Base-by-base conservation (phyloP, 805 yeast species). In the Wickerhamiella slavikovae region DNA sequence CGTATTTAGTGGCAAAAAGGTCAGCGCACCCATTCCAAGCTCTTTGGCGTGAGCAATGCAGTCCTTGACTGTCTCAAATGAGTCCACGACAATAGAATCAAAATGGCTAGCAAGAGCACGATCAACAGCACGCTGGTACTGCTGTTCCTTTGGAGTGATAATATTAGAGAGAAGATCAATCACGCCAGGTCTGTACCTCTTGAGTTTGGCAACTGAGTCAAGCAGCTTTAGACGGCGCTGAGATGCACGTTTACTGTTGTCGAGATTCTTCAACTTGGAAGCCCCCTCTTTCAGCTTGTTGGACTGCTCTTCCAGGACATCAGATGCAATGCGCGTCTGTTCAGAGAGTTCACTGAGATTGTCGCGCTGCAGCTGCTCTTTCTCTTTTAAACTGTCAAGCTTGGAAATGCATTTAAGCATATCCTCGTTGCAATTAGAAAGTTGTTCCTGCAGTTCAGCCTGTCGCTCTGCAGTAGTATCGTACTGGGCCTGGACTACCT, bases 1-100 rank as follows among this genome's bases (percentile, higher is more conserved):
- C 2, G 82, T 62, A 43, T 82, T 89, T 29, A 89, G 54, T 0
- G 98, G 96, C 35, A 89, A 74, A 42, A 89, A 83, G 1, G 91
- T 69, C 1, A 89, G 82, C 5, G 65, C 62, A 27, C 96, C 96
- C 9, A 74, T 58, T 38, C 93, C 63, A 45, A 85, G 85, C 38
- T 77, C 83, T 42, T 80, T 78, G 47, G 85, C 55, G 33, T 73
- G 74, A 6, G 68, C 66, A 37, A 89, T 75, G 47, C 92, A 78
- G 36, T 70, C 69, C 33, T 69, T 66, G 1, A 91, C 92, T 15
- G 71, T 62, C 7, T 66, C 48, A 4, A 69, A 55, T 17, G 63
- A 63, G 40, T 80, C 92, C 4, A 89, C 98, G 13, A 89, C 63
- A 12, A 89, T 65, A 0, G 94, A 66, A 49, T 89, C 93, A 41